A percentile compares a stretch with the other conserved stretches of the same genome.
Conservation (phyloP, 371 early-diverging fungal species). For the Mucor circinelloides region DNA sequence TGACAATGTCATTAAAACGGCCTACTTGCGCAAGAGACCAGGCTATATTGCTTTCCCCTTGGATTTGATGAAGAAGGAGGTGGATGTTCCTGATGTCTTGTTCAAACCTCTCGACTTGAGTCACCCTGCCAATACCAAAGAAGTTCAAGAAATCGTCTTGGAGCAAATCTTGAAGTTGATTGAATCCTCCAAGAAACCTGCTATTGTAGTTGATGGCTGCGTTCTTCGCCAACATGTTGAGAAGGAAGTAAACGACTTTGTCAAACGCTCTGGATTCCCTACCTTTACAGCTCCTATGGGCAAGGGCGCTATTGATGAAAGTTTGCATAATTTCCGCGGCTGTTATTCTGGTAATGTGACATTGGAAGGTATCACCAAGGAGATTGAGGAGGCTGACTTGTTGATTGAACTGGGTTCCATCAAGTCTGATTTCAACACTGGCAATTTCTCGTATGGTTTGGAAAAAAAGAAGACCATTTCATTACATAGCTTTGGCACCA, state of each 20-base stretch:
- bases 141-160: constrained; percentile 29
- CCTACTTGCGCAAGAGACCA: constrained; percentile 28
- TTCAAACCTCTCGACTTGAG: constrained; percentile 3
- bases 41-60: constrained; percentile 54
- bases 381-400: constrained; percentile 42
- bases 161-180: constrained; percentile 30
- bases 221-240: constrained; percentile 35
- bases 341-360: constrained; percentile 39
- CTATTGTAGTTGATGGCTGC: constrained; percentile 52
- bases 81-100: constrained; percentile 19
- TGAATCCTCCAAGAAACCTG: constrained; percentile 34
- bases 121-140: constrained; percentile 24
- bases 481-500: constrained; percentile 39
- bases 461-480: constrained; percentile 38
- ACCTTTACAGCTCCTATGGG: constrained; percentile 51
- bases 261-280: constrained; percentile 41
- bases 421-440: constrained; percentile 58
- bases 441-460: constrained; percentile 41
- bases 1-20: constrained; percentile 35
- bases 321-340: constrained; percentile 37
- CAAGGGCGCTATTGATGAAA: constrained; percentile 45
- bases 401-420: constrained; percentile 49
- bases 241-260: constrained; percentile 31
- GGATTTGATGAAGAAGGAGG: constrained; percentile 38
- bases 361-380: constrained; percentile 28